These are phyloP conservation scores for Apiospora aurea DNA, from an alignment of 2,329 filamentous ascomycete genomes.

Conservation along the genomic window DNA sequence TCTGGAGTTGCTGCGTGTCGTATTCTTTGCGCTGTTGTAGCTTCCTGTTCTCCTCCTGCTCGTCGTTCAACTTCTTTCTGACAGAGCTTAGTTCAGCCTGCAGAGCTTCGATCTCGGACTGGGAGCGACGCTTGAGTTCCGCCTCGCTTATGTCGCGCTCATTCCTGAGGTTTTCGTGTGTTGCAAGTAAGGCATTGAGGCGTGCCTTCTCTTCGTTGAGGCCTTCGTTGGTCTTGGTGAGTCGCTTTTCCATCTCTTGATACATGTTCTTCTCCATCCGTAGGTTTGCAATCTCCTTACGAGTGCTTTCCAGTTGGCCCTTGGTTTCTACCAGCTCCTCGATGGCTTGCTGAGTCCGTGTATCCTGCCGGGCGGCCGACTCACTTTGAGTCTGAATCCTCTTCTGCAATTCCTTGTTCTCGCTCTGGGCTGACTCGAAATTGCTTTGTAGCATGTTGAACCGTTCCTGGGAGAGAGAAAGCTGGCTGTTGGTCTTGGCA, in stretches of 20 bases:
- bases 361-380: slow-evolving; percentile 85
- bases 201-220: slow-evolving; percentile 84
- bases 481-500: slow-evolving; percentile 79
- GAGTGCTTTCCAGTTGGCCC: slow-evolving; percentile 82
- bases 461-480: slow-evolving; percentile 81
- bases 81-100: slow-evolving; percentile 79
- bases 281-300: slow-evolving; percentile 89
- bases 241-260: slow-evolving; percentile 89
- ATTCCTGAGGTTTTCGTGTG: slow-evolving; percentile 88
- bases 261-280: slow-evolving; percentile 95
- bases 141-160: slow-evolving; percentile 87
- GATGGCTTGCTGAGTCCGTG: slow-evolving; percentile 87
- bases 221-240: slow-evolving; percentile 86
- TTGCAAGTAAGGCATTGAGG: slow-evolving; percentile 81
- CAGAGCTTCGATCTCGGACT: slow-evolving; percentile 77
- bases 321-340: slow-evolving; percentile 91
- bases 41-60: slow-evolving; percentile 86
- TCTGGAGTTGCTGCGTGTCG: slow-evolving; percentile 86
- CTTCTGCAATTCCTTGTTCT: slow-evolving; percentile 88
- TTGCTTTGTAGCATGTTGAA: slow-evolving; percentile 91
- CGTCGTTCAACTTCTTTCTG: slow-evolving; percentile 84
- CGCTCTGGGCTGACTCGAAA: slow-evolving; percentile 80
- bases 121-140: slow-evolving; percentile 81
- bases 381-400: slow-evolving; percentile 80
- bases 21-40: slow-evolving; percentile 85